Percentiles rank a stretch among this genome's conserved stretches.
phyloP scores from a whole-genome alignment of 1,284 basidiomycete genomes.

The Malassezia arunalokei region DNA sequence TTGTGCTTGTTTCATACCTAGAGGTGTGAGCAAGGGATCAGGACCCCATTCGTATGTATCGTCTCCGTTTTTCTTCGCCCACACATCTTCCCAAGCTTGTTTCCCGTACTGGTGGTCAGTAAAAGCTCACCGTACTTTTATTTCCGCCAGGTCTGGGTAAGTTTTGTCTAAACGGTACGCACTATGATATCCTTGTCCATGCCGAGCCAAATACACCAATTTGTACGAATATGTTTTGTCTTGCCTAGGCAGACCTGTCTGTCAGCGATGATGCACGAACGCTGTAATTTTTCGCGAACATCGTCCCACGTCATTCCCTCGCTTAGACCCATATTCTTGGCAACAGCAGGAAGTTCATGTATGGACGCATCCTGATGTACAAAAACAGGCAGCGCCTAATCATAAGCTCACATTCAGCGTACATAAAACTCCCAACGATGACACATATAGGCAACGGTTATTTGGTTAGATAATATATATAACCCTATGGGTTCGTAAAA shows the following conservation, averaged over 20 bases:
- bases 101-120: conserved; percentile 2
- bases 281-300: background rate
- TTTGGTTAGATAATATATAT: background rate
- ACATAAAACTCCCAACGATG: background rate
- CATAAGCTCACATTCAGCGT: background rate
- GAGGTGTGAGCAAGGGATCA: conserved; percentile 5
- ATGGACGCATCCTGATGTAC: background rate
- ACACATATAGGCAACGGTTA: background rate
- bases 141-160: conserved; percentile 1
- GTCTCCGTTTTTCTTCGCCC: background rate
- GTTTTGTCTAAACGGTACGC: background rate
- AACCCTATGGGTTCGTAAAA: background rate
- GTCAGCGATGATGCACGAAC: background rate
- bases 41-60: background rate
- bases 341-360: background rate
- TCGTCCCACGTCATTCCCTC: conserved; percentile 2
- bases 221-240: background rate
- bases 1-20: background rate
- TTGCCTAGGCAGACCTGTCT: too few relatives aligned
- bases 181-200: conserved; percentile 10
- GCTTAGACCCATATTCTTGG: background rate
- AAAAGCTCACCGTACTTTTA: background rate
- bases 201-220: conserved; percentile 8
- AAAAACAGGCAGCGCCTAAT: conserved; percentile 6
- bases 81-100: background rate